These are phyloP conservation scores for Pestalotiopsis sp. DNA, from an alignment of 2,329 filamentous ascomycete genomes.

Conservation along the genomic window DNA sequence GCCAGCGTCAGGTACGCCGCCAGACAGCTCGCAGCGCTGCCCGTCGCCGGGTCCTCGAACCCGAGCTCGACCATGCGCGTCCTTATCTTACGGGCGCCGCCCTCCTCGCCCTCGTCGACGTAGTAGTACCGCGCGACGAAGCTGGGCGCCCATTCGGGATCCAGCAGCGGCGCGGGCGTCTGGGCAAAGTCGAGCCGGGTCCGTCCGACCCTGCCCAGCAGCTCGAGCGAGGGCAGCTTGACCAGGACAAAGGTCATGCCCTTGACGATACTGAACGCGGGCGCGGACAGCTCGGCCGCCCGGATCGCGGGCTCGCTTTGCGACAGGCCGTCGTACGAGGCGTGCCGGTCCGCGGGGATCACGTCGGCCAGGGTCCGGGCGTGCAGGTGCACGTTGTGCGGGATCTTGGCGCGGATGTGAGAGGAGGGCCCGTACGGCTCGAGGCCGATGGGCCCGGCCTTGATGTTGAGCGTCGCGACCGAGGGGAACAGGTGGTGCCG, in stretches of 20 bases:
- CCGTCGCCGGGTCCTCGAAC: slow-evolving; percentile 62
- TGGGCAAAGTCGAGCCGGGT: slow-evolving; percentile 34
- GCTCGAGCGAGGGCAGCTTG: slow-evolving; percentile 60
- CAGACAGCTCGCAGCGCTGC: slow-evolving; percentile 62
- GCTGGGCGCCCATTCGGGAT: slow-evolving; percentile 56
- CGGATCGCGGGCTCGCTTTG: slow-evolving; percentile 21
- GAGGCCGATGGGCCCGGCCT: slow-evolving; percentile 53
- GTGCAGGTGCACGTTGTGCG: slow-evolving; percentile 69
- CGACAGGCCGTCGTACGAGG: slow-evolving; percentile 20
- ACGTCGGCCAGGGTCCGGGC: slow-evolving; percentile 37
- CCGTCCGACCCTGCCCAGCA: slow-evolving; percentile 46
- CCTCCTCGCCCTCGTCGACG: slow-evolving; percentile 21
- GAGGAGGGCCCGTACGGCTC: slow-evolving; percentile 16
- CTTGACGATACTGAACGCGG: slow-evolving; percentile 65
- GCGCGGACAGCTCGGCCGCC: slow-evolving; percentile 35
- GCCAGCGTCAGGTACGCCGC: slow-evolving; percentile 53
- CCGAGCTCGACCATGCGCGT: slow-evolving; percentile 60
- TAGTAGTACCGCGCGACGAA: slow-evolving; percentile 63
- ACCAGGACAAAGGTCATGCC: slow-evolving; percentile 76
- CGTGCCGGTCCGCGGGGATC: slow-evolving; percentile 18
- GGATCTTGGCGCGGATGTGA: slow-evolving; percentile 60
- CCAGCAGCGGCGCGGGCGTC: slow-evolving; percentile 38
- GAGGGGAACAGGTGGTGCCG: slow-evolving; percentile 33
- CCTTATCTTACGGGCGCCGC: slow-evolving; percentile 40
- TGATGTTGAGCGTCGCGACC: slow-evolving; percentile 51